phyloP scores from a whole-genome alignment of 768 basidiomycete genomes.

The Lentinula lateritia region DNA sequence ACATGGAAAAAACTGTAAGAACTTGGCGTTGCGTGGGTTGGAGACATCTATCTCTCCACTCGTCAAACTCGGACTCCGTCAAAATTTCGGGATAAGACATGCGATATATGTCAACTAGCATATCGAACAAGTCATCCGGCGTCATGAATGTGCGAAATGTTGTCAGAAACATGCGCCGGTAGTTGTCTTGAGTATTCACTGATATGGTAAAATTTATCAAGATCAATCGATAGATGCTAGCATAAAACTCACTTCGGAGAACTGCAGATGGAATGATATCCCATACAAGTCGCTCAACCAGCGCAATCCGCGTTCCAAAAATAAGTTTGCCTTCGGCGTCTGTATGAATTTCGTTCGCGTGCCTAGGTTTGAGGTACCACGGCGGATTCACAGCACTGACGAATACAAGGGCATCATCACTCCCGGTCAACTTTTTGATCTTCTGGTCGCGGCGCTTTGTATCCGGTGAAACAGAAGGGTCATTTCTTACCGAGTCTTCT shows the following conservation, averaged over 20 bases:
- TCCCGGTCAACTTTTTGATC: constrained; percentile 32
- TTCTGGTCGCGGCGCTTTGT: constrained; percentile 24
- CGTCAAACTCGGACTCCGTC: constrained; percentile 44
- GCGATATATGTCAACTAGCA: constrained; percentile 59
- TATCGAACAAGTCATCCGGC: constrained; percentile 61
- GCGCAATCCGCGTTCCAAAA: constrained; percentile 63
- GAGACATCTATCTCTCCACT: constrained; percentile 63
- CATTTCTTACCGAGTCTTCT: not conserved
- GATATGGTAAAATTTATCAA: not conserved
- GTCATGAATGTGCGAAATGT: constrained; percentile 81
- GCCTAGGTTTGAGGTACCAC: constrained; percentile 56
- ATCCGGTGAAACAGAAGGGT: not conserved
- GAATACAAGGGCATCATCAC: constrained; percentile 36
- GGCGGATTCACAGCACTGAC: constrained; percentile 36
- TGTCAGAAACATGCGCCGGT: constrained; percentile 66
- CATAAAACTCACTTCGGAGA: constrained; percentile 44
- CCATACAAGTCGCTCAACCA: constrained; percentile 66
- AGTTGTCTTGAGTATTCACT: constrained; percentile 27
- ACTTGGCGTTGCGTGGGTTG: constrained; percentile 60
- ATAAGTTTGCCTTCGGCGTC: constrained; percentile 62
- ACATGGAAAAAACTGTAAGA: constrained; percentile 48
- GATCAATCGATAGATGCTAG: not conserved
- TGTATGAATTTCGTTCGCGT: constrained; percentile 57
- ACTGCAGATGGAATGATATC: constrained; percentile 29
- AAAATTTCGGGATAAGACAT: constrained; percentile 46